These are phyloP conservation scores for Trichosporon asahii DNA, from an alignment of 1,284 basidiomycete genomes.

Conservation along the genomic window DNA sequence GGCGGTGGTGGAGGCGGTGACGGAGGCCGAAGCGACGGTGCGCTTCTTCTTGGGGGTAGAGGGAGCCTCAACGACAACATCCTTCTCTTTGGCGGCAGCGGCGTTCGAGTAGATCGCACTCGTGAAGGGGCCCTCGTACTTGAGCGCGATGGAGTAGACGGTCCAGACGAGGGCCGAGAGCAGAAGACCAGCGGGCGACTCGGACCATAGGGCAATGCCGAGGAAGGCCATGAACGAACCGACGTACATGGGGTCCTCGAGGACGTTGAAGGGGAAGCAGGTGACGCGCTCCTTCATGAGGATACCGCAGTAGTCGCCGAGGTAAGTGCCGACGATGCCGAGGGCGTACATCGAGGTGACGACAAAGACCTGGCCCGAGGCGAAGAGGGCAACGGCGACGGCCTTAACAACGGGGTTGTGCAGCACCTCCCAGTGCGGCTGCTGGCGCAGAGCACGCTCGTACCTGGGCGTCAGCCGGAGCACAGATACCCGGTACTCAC, in stretches of 20 bases:
- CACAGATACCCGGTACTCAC: slow-evolving; percentile 56
- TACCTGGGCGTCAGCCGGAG: slow-evolving; percentile 32
- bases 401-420: slow-evolving; percentile 61
- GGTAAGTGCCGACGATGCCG: slow-evolving; percentile 82
- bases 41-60: slow-evolving; percentile 10
- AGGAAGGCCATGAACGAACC: slow-evolving; percentile 84
- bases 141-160: slow-evolving; percentile 76
- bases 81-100: slow-evolving; percentile 16
- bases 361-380: slow-evolving; percentile 73
- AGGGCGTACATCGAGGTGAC: slow-evolving; percentile 85
- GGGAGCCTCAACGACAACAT: slow-evolving; percentile 11
- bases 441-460: slow-evolving; percentile 36
- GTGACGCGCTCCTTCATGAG: slow-evolving; percentile 75
- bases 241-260: slow-evolving; percentile 93
- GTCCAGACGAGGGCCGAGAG: slow-evolving; percentile 74
- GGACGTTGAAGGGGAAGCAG: slow-evolving; percentile 92
- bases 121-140: slow-evolving; percentile 65
- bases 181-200: slow-evolving; percentile 72
- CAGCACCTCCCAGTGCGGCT: slow-evolving; percentile 48
- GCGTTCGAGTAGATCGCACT: slow-evolving; percentile 51
- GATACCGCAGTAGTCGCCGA: slow-evolving; percentile 99
- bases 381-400: slow-evolving; percentile 66
- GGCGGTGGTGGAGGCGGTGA: slow-evolving; percentile 18
- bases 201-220: slow-evolving; percentile 79
- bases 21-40: slow-evolving; percentile 6